Percentiles rank a stretch among this genome's conserved stretches.
These are phyloP conservation scores for Chaetomidium leptoderma DNA, from an alignment of 495 filamentous ascomycete genomes.

Conservation along the genomic window DNA sequence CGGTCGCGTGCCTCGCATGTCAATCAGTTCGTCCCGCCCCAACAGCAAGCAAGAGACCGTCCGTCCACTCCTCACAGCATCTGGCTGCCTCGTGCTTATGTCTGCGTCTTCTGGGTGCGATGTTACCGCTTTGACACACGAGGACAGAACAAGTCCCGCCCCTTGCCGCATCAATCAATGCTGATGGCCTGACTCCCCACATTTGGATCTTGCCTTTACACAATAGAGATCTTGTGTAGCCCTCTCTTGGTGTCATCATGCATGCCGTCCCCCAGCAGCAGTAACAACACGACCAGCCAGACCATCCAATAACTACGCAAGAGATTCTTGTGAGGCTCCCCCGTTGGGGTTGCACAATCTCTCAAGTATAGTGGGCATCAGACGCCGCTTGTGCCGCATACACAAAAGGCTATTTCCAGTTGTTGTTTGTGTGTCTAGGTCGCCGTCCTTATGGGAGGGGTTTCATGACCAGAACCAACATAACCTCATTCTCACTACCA, in stretches of 20 bases:
- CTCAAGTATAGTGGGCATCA: background rate
- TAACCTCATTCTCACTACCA: too few relatives aligned
- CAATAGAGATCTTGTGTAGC: conserved; percentile 10
- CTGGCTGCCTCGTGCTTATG: too few relatives aligned
- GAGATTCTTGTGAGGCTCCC: background rate
- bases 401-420: background rate
- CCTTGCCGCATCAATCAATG: background rate
- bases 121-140: background rate
- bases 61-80: background rate
- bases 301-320: background rate
- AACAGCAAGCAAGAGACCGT: background rate
- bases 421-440: background rate
- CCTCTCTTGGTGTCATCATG: background rate
- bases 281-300: too few relatives aligned
- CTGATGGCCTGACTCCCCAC: conserved; percentile 6
- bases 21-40: background rate
- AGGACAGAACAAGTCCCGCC: background rate
- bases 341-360: background rate
- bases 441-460: too few relatives aligned
- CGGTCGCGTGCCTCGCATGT: background rate
- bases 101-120: background rate
- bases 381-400: background rate
- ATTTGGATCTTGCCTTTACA: background rate
- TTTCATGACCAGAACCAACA: too few relatives aligned
- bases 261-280: background rate